Evolutionary conservation across 352 stramenopile species (phyloP).

Genomic region (Saprolegnia parasitica): DNA sequence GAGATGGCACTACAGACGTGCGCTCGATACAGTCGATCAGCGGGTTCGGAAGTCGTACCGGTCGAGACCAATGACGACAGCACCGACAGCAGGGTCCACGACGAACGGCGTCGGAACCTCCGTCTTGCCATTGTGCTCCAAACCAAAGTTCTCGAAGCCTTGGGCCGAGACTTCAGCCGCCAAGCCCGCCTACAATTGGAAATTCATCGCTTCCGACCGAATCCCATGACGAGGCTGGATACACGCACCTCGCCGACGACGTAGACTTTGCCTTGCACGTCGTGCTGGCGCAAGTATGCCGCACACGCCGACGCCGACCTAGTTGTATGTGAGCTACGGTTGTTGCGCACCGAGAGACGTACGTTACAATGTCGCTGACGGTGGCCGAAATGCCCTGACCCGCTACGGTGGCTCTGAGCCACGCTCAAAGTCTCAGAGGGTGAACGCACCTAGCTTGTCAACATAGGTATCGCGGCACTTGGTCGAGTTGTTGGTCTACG

Average conservation of each 20-base stretch:
- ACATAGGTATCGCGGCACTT: constrained; percentile 77
- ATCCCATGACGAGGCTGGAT: background rate
- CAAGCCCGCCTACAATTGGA: constrained; percentile 36
- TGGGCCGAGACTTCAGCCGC: constrained; percentile 56
- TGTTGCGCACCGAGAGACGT: constrained; percentile 12
- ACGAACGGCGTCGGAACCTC: constrained; percentile 59
- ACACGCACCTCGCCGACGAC: constrained; percentile 55
- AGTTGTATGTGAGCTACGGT: background rate
- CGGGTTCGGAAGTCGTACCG: constrained; percentile 33
- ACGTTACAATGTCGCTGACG: constrained; percentile 79
- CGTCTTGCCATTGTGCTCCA: constrained; percentile 64
- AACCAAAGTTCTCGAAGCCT: constrained; percentile 62
- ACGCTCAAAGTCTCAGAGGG: background rate
- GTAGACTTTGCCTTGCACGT: constrained; percentile 77
- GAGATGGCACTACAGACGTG: constrained; percentile 46
- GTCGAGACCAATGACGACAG: constrained; percentile 78
- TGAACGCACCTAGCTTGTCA: constrained; percentile 66
- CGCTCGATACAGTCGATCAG: background rate
- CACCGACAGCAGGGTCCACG: constrained; percentile 63
- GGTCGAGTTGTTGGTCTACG: constrained; percentile 82
- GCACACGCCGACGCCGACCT: constrained; percentile 79
- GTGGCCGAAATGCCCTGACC: constrained; percentile 62
- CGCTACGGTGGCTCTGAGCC: constrained; percentile 32
- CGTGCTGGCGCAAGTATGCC: constrained; percentile 73
- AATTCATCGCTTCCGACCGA: background rate